Evolutionary conservation across 2,329 filamentous ascomycete species (phyloP).

Genomic region (Nannizzia gypsea): DNA sequence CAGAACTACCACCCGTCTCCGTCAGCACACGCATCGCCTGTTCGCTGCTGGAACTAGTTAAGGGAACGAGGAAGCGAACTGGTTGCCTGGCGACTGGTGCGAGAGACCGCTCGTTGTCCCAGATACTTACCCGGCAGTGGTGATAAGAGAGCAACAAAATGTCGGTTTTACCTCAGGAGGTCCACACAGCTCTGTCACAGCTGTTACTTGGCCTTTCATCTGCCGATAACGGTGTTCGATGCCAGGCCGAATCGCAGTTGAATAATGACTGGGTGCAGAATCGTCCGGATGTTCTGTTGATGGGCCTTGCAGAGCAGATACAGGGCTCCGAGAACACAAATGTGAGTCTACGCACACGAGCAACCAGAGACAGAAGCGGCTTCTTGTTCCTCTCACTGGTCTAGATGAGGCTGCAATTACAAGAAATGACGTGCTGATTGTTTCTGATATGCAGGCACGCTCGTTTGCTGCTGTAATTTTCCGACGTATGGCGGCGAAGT

Average conservation of each 20-base stretch:
- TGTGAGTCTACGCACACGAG: slow-evolving; percentile 39
- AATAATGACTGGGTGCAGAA: slow-evolving; percentile 78
- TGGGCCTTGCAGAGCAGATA: slow-evolving; percentile 90
- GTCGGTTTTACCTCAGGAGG: slow-evolving; percentile 76
- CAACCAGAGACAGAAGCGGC: no score
- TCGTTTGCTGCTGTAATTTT: slow-evolving; percentile 92
- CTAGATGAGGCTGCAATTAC: neutral
- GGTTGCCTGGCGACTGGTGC: neutral
- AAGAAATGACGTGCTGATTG: slow-evolving; percentile 11
- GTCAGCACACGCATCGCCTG: neutral
- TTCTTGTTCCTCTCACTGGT: no score
- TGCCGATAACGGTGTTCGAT: slow-evolving; percentile 72
- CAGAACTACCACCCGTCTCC: neutral
- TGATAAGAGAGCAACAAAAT: slow-evolving; percentile 37
- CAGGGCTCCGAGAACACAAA: slow-evolving; percentile 60
- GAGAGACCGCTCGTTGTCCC: neutral
- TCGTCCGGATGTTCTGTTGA: slow-evolving; percentile 75
- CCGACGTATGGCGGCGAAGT: slow-evolving; percentile 81
- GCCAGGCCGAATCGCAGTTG: slow-evolving; percentile 79
- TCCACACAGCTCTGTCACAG: slow-evolving; percentile 72
- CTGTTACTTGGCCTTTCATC: slow-evolving; percentile 82
- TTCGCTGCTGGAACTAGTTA: neutral
- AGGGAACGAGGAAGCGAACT: neutral
- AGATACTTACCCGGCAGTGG: neutral
- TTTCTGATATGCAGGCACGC: slow-evolving; percentile 50